A percentile compares a stretch with the other conserved stretches of the same genome.
phyloP scores from a whole-genome alignment of 495 filamentous ascomycete genomes.

The Podospora conica region DNA sequence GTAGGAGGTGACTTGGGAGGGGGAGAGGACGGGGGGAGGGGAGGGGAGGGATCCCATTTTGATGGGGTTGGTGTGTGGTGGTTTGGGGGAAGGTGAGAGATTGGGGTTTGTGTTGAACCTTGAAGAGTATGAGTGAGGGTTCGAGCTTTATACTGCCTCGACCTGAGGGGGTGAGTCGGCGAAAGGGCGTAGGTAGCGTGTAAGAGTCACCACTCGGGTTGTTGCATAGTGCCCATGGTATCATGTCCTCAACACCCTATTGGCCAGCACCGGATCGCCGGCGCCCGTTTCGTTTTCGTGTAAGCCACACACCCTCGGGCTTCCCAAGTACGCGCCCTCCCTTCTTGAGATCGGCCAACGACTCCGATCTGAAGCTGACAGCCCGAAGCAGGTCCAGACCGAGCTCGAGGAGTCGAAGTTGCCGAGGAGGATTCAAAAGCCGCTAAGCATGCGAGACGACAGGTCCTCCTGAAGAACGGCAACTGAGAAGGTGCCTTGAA shows the following conservation, averaged over 20 bases:
- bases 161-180: neutral
- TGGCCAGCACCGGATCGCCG: neutral
- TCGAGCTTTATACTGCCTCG: neutral
- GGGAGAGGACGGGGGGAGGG: constrained; percentile 11
- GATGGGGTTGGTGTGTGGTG: neutral
- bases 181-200: neutral
- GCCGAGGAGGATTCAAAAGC: too few relatives aligned
- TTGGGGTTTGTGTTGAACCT: neutral
- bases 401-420: too few relatives aligned
- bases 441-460: too few relatives aligned
- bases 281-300: neutral
- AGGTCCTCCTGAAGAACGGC: too few relatives aligned
- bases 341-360: too few relatives aligned
- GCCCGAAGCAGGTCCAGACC: too few relatives aligned
- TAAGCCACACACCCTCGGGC: too few relatives aligned
- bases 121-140: neutral
- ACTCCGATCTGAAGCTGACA: too few relatives aligned
- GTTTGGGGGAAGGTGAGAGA: neutral
- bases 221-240: neutral
- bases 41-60: neutral
- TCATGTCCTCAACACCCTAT: neutral
- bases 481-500: too few relatives aligned
- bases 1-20: constrained; percentile 20
- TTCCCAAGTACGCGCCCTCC: too few relatives aligned
- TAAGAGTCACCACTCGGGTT: neutral